Evolutionary conservation across 331 rosid species (phyloP), one percentile per base, ranked within the genome.

Genomic region (Erythrophleum ivorense): DNA sequence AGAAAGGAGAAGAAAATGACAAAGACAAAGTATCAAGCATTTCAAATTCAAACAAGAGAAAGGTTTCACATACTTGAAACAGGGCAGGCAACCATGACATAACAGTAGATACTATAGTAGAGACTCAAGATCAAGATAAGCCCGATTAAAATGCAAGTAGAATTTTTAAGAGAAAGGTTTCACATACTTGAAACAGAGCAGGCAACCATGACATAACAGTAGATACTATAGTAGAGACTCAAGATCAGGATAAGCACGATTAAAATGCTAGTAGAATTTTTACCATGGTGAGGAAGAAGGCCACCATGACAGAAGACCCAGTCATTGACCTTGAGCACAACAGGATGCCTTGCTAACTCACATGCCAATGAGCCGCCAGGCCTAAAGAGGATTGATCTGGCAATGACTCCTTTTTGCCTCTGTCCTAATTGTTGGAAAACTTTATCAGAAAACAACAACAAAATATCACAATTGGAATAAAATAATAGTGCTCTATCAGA

Each of bases 261-360:
- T 33, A 59, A 79, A 79, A 49, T 43, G 29, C 52, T 14, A 82
- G 67, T 21, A 72, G 62, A 85, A 53, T 64, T 75, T 75, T 88
- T 88, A 95, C 99, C 97, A 80, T 95, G 99, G 76, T 95, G 98
- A 84, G 99, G 99, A 85, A 95, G 97, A 86, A 92, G 99, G 74
- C 99, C 99, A 60, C 99, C 99, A 21, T 95, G 97, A 85, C 99
- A 95, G 91, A 95, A 95, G 80, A 95, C 85, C 98, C 98, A 95
- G 70, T 95, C 98, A 82, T 95, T 95, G 82, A 95, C 97, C 87
- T 89, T 93, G 76, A 95, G 98, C 78, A 88, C 92, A 79, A 95
- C 94, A 52, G 97, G 69, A 75, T 95, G 91, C 60, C 88, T 84
- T 9, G 98, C 93, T 58, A 95, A 90, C 82, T 91, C 98, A 0